Evolutionary conservation across 345 rosid genomes (phyloP).

Genomic region (Anastatica hierochuntica): DNA sequence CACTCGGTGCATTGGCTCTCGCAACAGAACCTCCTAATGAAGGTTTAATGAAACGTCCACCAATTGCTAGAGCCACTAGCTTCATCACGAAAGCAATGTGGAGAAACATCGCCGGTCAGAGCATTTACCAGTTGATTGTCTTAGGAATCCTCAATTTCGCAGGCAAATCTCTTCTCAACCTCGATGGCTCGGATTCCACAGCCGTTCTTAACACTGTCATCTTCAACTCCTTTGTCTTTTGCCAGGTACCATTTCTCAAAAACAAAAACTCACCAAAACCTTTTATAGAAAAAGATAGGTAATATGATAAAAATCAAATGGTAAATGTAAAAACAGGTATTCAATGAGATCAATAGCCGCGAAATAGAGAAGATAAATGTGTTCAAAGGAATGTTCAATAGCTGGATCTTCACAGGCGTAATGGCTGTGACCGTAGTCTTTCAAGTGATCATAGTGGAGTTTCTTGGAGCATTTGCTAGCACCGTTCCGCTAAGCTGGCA

Average conservation of each 20-base stretch:
- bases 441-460: conserved; percentile 73
- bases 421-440: conserved; percentile 53
- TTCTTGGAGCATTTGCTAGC: conserved; percentile 58
- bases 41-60: conserved; percentile 59
- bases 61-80: conserved; percentile 42
- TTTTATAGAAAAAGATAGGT: too few species aligned
- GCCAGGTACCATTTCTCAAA: too few species aligned
- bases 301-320: too few species aligned
- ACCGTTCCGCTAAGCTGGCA: conserved; percentile 84
- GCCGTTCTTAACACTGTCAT: conserved; percentile 57
- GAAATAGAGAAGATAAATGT: conserved; percentile 63
- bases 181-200: conserved; percentile 54
- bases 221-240: conserved; percentile 83
- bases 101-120: conserved; percentile 89
- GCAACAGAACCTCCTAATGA: conserved; percentile 87
- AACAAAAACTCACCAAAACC: too few species aligned
- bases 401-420: conserved; percentile 54
- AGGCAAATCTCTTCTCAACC: conserved; percentile 47
- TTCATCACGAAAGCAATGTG: conserved; percentile 84
- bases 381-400: conserved; percentile 47
- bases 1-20: conserved; percentile 77
- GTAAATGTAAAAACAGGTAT: conserved; percentile 64
- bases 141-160: conserved; percentile 49
- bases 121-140: conserved; percentile 66
- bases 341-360: conserved; percentile 68